phyloP scores from a whole-genome alignment of 208 protist genomes.

The Wallacemonas sp. region DNA sequence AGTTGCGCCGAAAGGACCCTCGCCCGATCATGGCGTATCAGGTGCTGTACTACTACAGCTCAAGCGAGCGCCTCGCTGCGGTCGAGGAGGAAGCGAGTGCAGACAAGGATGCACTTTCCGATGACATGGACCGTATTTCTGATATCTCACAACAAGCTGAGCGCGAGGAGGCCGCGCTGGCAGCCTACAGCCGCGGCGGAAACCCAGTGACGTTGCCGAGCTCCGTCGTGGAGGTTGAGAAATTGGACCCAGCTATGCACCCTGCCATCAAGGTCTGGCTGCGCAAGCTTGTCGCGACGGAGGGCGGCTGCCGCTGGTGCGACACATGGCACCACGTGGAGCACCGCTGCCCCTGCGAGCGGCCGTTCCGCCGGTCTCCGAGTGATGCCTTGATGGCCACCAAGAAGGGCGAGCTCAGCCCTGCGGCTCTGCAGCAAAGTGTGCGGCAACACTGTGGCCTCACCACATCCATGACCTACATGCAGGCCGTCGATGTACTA shows the following conservation, averaged over 20 bases:
- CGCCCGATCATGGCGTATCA: constrained; percentile 66
- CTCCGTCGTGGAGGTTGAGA: constrained; percentile 40
- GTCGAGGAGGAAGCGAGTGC: not conserved
- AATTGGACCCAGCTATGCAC: constrained; percentile 75
- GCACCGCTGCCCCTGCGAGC: constrained; percentile 70
- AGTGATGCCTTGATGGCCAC: constrained; percentile 24
- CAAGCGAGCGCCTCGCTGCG: constrained; percentile 13
- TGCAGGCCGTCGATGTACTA: constrained; percentile 71
- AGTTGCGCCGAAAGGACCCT: constrained; percentile 55
- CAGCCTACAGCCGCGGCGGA: constrained; percentile 20
- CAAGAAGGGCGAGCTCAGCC: constrained; percentile 17
- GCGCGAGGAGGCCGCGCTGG: constrained; percentile 11
- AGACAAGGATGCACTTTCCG: constrained; percentile 1
- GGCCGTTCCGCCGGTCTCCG: constrained; percentile 50
- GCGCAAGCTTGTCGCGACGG: constrained; percentile 39
- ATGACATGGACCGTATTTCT: no score
- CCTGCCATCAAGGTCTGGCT: constrained; percentile 63
- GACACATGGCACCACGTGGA: constrained; percentile 80
- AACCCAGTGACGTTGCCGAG: constrained; percentile 36
- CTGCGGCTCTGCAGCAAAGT: constrained; percentile 10
- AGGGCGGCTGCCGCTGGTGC: constrained; percentile 71
- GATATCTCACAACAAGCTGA: no score
- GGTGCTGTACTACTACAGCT: constrained; percentile 73
- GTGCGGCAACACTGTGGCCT: constrained; percentile 15
- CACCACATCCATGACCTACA: constrained; percentile 37